phyloP scores from a whole-genome alignment of 2,329 filamentous ascomycete species.

The Paecilomyces formosus region DNA sequence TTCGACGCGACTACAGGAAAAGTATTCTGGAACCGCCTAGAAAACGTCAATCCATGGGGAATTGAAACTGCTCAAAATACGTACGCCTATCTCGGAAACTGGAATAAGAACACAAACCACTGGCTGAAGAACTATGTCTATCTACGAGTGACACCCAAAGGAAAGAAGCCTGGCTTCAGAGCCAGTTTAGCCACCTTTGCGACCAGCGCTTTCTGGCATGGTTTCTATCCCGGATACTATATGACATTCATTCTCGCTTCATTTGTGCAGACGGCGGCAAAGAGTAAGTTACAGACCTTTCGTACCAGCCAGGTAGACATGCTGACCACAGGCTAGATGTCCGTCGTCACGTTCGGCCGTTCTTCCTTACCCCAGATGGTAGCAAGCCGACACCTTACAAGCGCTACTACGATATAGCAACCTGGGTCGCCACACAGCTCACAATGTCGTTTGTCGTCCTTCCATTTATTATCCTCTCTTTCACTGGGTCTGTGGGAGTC shows the following conservation, averaged over 20 bases:
- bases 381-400: slow-evolving; percentile 63
- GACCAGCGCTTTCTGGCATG: slow-evolving; percentile 95
- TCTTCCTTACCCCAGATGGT: slow-evolving; percentile 78
- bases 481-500: slow-evolving; percentile 61
- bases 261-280: slow-evolving; percentile 86
- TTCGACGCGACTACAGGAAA: slow-evolving; percentile 77
- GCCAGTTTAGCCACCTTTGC: slow-evolving; percentile 90
- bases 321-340: slow-evolving; percentile 54
- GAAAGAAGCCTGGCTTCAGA: slow-evolving; percentile 92
- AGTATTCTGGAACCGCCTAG: slow-evolving; percentile 80
- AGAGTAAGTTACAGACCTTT: slow-evolving; percentile 58
- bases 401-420: slow-evolving; percentile 75
- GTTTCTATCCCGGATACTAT: slow-evolving; percentile 96
- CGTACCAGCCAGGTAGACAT: background rate
- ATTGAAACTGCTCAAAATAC: slow-evolving; percentile 91
- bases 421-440: slow-evolving; percentile 69
- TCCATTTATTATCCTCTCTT: slow-evolving; percentile 76
- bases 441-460: slow-evolving; percentile 74
- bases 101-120: slow-evolving; percentile 98
- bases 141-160: slow-evolving; percentile 85
- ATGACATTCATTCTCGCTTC: slow-evolving; percentile 81
- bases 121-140: slow-evolving; percentile 97
- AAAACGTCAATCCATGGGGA: slow-evolving; percentile 78
- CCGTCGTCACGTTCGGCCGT: slow-evolving; percentile 80
- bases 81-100: slow-evolving; percentile 81